Evolutionary conservation across 768 basidiomycete species (phyloP), one percentile per base, ranked within the genome.

Genomic region (Gyrodon lividus): DNA sequence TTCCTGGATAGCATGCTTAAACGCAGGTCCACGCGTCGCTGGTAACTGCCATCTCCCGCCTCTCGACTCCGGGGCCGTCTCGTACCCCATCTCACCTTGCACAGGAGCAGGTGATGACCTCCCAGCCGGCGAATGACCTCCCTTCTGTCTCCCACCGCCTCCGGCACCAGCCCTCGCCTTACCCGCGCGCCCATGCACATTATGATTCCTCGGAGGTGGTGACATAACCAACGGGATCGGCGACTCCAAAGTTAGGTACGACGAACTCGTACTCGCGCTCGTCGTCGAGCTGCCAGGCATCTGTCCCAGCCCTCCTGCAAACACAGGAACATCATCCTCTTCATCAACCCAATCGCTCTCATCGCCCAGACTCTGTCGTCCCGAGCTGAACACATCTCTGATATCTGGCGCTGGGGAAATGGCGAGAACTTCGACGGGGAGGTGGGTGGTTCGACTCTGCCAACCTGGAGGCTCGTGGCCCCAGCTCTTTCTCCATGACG

Each of bases 401-500:
- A 93, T 78, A 58, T 74, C 62, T 31, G 59, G 54, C 45, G 58
- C 70, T 22, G 85, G 78, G 1, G 80, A 86, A 41, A 91, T 79
- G n/a, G 81, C 79, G 12, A 91, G 74, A 8, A 91, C 87, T 65
- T 92, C 90, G 24, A 91, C 75, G 0, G 91, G 87, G 5, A 85
- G 68, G 60, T 85, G 84, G n/a, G 72, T 77, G 45, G 66, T 67
- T 4, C 86, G 79, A 31, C 74, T 77, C 57, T 88, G 85, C 89
- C 89, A 92, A 16, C 89, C 90, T 19, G 90, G 89, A 6, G 90
- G 91, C 60, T 92, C 89, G 24, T 85, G 71, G 1, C 91, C 91
- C 91, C 91, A 93, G 6, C 86, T 81, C 67, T 90, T 91, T 75
- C 89, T 92, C 91, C 91, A 93, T 64, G 87, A 87, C 19, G 86